Evolutionary conservation across 2,329 filamentous ascomycete species (phyloP).

Genomic region (Diaporthe sp.): DNA sequence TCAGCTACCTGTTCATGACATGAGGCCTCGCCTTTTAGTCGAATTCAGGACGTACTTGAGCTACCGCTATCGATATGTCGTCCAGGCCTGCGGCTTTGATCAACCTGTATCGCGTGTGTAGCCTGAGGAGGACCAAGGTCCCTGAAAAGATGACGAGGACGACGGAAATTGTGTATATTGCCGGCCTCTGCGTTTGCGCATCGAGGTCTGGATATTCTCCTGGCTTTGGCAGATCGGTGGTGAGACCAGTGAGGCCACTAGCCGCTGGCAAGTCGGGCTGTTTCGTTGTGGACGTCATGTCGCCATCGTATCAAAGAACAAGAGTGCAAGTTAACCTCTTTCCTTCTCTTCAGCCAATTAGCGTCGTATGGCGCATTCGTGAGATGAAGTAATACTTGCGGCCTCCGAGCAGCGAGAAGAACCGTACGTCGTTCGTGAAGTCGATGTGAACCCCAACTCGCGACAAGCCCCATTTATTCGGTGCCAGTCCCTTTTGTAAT

Average conservation of each 20-base stretch:
- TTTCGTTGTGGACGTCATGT: constrained; percentile 30
- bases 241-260: constrained; percentile 26
- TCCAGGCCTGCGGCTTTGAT: constrained; percentile 45
- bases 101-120: constrained; percentile 46
- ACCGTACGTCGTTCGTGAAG: background rate
- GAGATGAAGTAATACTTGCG: background rate
- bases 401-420: background rate
- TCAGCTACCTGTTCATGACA: background rate
- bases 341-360: background rate
- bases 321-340: background rate
- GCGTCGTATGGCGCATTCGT: background rate
- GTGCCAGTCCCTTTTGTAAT: constrained; percentile 25
- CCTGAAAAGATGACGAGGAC: constrained; percentile 43
- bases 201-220: constrained; percentile 43
- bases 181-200: constrained; percentile 44
- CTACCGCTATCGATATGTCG: constrained; percentile 45
- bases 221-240: constrained; percentile 32
- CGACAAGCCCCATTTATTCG: background rate
- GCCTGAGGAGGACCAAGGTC: constrained; percentile 44
- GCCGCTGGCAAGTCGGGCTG: constrained; percentile 25
- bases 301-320: constrained; percentile 13
- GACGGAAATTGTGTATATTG: constrained; percentile 44
- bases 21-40: no score
- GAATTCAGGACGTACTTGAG: constrained; percentile 39
- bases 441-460: background rate